Base-by-base conservation (phyloP, 2,329 filamentous ascomycete genomes). In the Nannizziopsis arthrosporioides region DNA sequence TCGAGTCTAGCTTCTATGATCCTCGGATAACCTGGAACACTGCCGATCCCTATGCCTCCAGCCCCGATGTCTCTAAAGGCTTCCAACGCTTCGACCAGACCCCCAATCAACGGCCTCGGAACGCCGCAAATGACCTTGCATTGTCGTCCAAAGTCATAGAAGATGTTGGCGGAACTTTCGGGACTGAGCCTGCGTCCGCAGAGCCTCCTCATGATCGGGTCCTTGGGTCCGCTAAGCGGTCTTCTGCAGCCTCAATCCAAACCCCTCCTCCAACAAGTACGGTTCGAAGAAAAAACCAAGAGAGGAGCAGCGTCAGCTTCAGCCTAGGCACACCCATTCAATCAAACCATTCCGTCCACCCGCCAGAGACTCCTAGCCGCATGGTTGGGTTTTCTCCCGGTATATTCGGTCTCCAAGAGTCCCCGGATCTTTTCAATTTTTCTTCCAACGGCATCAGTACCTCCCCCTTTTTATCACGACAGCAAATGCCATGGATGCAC, bases 191-290 rank as follows among this genome's bases (percentile, higher is more conserved):
- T 14, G 8, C 2, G 19, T 42, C 39, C 1, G 27, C 31, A 3
- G 15, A 10, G 9, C 18, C 19, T 34, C 27, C 27, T 2, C 14
- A 5, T 17, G 44, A 10, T 27, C 4, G 4, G 7, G 30, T 27
- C 5, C 2, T 48, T n/a, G 37, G 36, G 12, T 48, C 45, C 1
- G 45, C 45, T 12, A 48, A 42, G 38, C 45, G 45, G 5, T 48
- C 45, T 27, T 27, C 22, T 42, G 45, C 45, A 22, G 67, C 67
- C 31, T 68, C 67, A 11, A 78, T 80, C 68, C 77, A 80, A 61
- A 81, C 77, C 10, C 77, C 77, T 31, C 77, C 77, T 42, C 77
- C 77, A 2, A 80, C 76, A 19, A 71, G 77, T 61, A 76, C 75
- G 14, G 74, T 71, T 5, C 69, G 72, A 57, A 71, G 74, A 53